These are phyloP conservation scores for Exophiala alcalophila DNA, from an alignment of 2,329 filamentous ascomycete genomes.

Conservation along the genomic window DNA sequence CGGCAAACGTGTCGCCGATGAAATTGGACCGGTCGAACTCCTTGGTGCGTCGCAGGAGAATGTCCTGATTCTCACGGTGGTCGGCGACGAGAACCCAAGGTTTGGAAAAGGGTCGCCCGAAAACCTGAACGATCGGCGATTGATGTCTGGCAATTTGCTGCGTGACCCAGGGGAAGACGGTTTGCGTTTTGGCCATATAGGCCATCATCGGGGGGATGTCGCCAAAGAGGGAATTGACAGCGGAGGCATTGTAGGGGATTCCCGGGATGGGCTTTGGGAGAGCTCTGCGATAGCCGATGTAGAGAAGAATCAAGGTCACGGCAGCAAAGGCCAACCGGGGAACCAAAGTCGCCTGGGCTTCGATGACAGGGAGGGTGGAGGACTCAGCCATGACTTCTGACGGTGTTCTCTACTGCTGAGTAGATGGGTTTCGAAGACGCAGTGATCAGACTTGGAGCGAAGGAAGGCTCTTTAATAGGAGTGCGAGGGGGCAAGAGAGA, in stretches of 20 bases:
- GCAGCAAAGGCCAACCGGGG: not conserved
- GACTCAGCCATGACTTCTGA: too few species aligned
- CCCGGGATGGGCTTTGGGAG: constrained; percentile 13
- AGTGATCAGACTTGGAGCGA: too few species aligned
- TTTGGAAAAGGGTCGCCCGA: constrained; percentile 43
- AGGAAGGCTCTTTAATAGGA: too few species aligned
- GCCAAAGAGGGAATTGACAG: constrained; percentile 4
- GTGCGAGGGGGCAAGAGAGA: too few species aligned
- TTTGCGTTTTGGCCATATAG: constrained; percentile 7
- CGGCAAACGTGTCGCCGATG: constrained; percentile 35
- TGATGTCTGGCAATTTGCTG: constrained; percentile 32
- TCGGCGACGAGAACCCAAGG: constrained; percentile 45
- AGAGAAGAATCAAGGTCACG: not conserved
- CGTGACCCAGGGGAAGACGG: constrained; percentile 7
- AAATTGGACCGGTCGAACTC: constrained; percentile 22
- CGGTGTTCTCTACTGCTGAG: too few species aligned
- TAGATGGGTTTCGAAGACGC: too few species aligned
- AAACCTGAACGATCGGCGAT: constrained; percentile 49
- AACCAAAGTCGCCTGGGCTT: too few species aligned
- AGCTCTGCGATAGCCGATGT: constrained; percentile 5
- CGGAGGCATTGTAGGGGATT: constrained; percentile 12
- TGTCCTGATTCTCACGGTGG: constrained; percentile 25
- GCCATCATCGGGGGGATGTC: constrained; percentile 12
- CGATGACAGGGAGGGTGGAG: too few species aligned
- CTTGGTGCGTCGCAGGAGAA: constrained; percentile 19